These are phyloP conservation scores for Aspergillus brunneoviolaceus DNA, from an alignment of 2,329 filamentous ascomycete genomes.

Conservation along the genomic window DNA sequence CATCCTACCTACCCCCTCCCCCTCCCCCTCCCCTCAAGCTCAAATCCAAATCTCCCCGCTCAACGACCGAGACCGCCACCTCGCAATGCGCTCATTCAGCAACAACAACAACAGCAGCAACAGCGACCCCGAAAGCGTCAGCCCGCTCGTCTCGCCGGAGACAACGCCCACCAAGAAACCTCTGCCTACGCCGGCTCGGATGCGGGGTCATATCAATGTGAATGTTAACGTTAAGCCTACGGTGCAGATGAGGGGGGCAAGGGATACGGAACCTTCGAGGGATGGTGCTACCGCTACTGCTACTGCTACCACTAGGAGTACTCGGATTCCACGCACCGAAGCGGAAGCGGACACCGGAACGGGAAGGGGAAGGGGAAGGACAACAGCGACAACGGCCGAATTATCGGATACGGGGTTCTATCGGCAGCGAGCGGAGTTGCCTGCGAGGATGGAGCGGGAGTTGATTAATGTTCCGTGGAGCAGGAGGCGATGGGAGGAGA, in stretches of 20 bases:
- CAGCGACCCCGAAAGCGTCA: background rate
- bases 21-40: too few relatives aligned
- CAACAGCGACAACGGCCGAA: constrained; percentile 18
- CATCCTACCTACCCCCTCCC: too few relatives aligned
- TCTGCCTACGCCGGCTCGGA: too few relatives aligned
- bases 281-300: background rate
- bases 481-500: constrained; percentile 12
- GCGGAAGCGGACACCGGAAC: too few relatives aligned
- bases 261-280: background rate
- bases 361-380: too few relatives aligned
- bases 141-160: background rate
- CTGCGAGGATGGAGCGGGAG: constrained; percentile 25
- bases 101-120: too few relatives aligned
- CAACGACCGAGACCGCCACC: background rate
- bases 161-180: too few relatives aligned
- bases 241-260: background rate
- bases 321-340: background rate
- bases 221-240: too few relatives aligned
- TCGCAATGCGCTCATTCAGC: background rate
- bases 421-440: constrained; percentile 27
- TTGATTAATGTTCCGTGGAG: constrained; percentile 28
- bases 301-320: background rate
- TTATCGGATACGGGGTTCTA: constrained; percentile 32
- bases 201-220: too few relatives aligned
- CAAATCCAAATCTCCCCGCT: background rate